Evolutionary conservation across 495 filamentous ascomycete species (phyloP), one percentile per base, ranked within the genome.

Genomic region (Neurospora sp.): DNA sequence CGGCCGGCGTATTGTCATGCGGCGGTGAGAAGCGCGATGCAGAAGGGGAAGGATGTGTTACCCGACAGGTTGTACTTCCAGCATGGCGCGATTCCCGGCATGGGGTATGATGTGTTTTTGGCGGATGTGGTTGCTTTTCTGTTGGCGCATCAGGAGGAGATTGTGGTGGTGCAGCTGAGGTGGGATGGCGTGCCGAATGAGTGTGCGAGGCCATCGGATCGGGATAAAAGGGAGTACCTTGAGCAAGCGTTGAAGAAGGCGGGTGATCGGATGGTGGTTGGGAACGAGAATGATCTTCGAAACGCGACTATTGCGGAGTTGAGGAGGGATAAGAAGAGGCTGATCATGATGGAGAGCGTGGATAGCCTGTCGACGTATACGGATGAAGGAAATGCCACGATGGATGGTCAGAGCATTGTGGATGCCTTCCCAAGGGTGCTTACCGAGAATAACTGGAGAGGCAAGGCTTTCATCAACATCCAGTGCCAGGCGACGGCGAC

Each of bases 401-500:
- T 86, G 10, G 79, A 81, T 69, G 85, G 84, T 3, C 81, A 84
- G 61, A 79, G 79, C 48, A 85, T 88, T 59, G 76, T 88, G 1
- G 76, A 76, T 7, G 82, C 82, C 40, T 82, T 86, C 40, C 75
- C 84, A 5, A 72, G 72, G 35, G 68, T 79, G 8, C 79, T 88
- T 72, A 79, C 76, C 1, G 68, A 75, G 5, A 78, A 82, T 39
- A 81, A 80, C 31, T 80, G 81, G 75, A 74, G 71, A 18, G 83
- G 78, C 40, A 82, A 79, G 69, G 81, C 77, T 31, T 85, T 87
- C 71, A 81, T 82, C 39, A 83, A 86, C 39, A 79, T 88, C 71
- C 87, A 88, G 76, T 87, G 85, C 69, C 86, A 88, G 77, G 86
- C 87, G 1, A 88, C 87, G 37, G 80, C 86, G 39, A 83, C 84